Base-by-base conservation (phyloP, 352 stramenopile species). In the Phytophthora colocasiae region DNA sequence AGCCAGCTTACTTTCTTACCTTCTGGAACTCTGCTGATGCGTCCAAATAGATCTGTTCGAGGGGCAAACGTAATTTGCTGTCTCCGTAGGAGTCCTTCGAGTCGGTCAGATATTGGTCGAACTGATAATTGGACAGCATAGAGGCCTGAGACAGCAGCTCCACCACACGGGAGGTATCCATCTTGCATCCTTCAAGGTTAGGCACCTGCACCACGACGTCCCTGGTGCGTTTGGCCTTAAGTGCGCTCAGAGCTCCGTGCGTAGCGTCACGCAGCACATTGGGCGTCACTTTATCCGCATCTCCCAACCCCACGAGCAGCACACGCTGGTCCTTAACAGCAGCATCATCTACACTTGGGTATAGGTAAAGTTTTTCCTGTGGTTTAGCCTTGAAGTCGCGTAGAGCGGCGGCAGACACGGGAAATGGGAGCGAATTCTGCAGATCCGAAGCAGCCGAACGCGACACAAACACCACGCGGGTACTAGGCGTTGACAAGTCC, bases 111-210 rank as follows among this genome's bases (percentile, higher is more conserved):
- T 96, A 93, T 71, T 89, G 77, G 70, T 96, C 84, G 43, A 96
- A 96, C 69, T 92, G 84, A 66, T 96, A 96, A 72, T 94, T 96
- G 43, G 85, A 94, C 29, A 96, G 72, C 63, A 94, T 87, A 17
- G 83, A 90, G 2, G 87, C 79, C 62, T 95, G 84, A 32, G 83
- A 78, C 39, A 96, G 8, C 38, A 94, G 62, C 59, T 94, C 79
- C 26, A 91, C 83, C 29, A 94, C 73, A 22, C 80, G 85, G 15
- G 27, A 26, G 4, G 70, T 51, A 12, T 77, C 34, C 17, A 92
- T 9, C 19, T 68, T 58, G 11, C 69, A 67, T 0, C 40, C 56
- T 24, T 66, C 10, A 3, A 90, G 79, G 17, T 48, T 56, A 2
- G 83, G 85, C 49, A 90, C 71, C 32, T 91, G 74, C 56, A 90